phyloP scores from a whole-genome alignment of 495 filamentous ascomycete species.

The Penicillium paxilli region DNA sequence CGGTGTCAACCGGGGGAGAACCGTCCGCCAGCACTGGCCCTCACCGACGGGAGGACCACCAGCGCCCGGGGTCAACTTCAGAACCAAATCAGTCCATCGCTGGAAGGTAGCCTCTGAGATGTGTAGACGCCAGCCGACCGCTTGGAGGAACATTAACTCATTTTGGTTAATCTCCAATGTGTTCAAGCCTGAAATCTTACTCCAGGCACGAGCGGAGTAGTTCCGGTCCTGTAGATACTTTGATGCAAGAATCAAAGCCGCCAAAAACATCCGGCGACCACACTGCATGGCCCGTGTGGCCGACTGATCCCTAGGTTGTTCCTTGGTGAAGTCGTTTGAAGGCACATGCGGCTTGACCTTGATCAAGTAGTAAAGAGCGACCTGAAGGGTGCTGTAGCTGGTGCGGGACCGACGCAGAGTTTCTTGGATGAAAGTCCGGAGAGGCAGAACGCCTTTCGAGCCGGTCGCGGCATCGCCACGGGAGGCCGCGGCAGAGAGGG shows the following conservation, averaged over 20 bases:
- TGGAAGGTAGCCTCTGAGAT: constrained; percentile 86
- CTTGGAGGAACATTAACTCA: constrained; percentile 87
- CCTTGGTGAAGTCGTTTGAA: constrained; percentile 77
- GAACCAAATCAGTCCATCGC: constrained; percentile 86
- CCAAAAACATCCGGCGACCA: constrained; percentile 95
- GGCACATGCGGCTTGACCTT: constrained; percentile 92
- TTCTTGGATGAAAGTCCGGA: constrained; percentile 96
- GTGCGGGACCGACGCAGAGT: constrained; percentile 91
- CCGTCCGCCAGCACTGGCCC: constrained; percentile 66
- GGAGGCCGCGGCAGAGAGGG: constrained; percentile 54
- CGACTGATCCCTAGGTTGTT: constrained; percentile 75
- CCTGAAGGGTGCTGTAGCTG: constrained; percentile 95
- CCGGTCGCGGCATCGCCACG: constrained; percentile 47
- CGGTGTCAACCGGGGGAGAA: constrained; percentile 77
- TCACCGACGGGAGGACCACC: constrained; percentile 30
- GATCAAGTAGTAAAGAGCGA: constrained; percentile 94
- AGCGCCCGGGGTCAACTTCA: constrained; percentile 72
- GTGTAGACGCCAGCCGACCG: constrained; percentile 92
- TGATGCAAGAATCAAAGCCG: constrained; percentile 87
- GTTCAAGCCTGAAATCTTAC: constrained; percentile 92
- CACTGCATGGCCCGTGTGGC: constrained; percentile 84
- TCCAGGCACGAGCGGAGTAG: constrained; percentile 96
- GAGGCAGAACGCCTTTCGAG: constrained; percentile 73
- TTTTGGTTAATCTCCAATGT: constrained; percentile 93
- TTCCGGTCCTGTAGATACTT: constrained; percentile 98